Base-by-base conservation (phyloP, 805 yeast genomes). In the Candida stauntonica region DNA sequence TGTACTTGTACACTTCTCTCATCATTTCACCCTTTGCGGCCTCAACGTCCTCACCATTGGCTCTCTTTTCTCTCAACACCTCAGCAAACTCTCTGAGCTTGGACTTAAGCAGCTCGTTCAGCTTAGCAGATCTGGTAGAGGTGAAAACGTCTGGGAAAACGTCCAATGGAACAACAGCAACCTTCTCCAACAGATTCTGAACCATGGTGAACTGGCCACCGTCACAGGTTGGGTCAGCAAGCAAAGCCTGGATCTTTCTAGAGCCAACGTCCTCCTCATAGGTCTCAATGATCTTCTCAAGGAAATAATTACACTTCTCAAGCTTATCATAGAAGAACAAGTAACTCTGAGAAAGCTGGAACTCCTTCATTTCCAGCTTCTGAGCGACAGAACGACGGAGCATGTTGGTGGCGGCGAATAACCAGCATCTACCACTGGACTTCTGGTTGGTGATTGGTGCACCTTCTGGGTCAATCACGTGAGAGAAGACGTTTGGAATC, bases 141-240 rank as follows among this genome's bases (percentile, higher is more conserved):
- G 64, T 67, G 19, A 77, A 67, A 39, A 77, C 68, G 58, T 86
- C 95, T 9, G 91, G 89, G 63, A 73, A 87, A 14, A 76, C 59
- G 47, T 73, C 75, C 54, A 80, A 69, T 27, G 96, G 96, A 37
- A 86, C 84, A 37, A 83, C 56, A 20, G 95, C 95, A 52, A 86
- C 87, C 61, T 86, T 87, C 46, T 78, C 77, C 35, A 86, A 73
- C 41, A 87, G 58, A 61, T 86, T 84, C 34, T 80, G 68, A 57
- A 85, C 75, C 93, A 86, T 82, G 47, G 83, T 80, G 71, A 83
- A 86, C 62, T 86, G 95, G 37, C 96, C 95, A 50, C 96, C 95
- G 55, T 87, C 95, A 42, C 72, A 59, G 31, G 79, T 77, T 17
- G 95, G 94, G 38, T 75, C 80, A 5, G 64, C 50, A 38, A 86